Conservation (phyloP, 176 grass and related monocot species). For the Thinopyrum elongatum region DNA sequence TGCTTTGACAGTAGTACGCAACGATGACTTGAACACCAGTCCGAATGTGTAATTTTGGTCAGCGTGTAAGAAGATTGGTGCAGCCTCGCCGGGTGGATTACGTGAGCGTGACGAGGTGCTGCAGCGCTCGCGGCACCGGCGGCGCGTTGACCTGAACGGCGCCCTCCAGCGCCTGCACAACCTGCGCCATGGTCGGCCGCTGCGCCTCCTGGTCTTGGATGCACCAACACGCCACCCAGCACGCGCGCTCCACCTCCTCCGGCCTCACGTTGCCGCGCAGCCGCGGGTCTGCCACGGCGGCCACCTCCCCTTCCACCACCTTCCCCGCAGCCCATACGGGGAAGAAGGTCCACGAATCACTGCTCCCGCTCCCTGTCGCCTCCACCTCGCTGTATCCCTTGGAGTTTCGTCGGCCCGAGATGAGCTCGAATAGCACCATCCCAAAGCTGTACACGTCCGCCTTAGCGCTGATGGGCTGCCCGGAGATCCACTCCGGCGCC, state of each 20-base stretch:
- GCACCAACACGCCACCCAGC: slow-evolving; percentile 41
- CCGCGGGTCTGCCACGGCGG: no score
- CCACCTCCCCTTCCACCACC: slow-evolving; percentile 6
- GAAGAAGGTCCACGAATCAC: background rate
- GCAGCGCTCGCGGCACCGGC: slow-evolving; percentile 28
- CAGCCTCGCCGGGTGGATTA: no score
- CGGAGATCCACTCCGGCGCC: slow-evolving; percentile 40
- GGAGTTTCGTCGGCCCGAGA: slow-evolving; percentile 23
- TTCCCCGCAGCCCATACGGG: slow-evolving; percentile 21
- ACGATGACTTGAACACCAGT: no score
- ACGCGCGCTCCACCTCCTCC: slow-evolving; percentile 27
- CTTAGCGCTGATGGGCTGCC: slow-evolving; percentile 24
- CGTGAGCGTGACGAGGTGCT: background rate
- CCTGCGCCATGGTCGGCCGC: slow-evolving; percentile 34
- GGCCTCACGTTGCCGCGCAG: slow-evolving; percentile 4
- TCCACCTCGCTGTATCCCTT: background rate
- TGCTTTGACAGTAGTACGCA: no score
- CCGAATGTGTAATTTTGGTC: no score
- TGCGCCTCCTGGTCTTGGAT: slow-evolving; percentile 28
- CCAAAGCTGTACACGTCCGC: no score
- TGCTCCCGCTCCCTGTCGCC: background rate
- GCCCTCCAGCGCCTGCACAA: slow-evolving; percentile 30
- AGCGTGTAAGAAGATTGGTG: no score
- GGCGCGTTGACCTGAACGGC: slow-evolving; percentile 1
- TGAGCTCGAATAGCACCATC: slow-evolving; percentile 39